A percentile compares a stretch with the other conserved stretches of the same genome.
phyloP scores from a whole-genome alignment of 352 stramenopile genomes.

The Elongisporangium anandrum region DNA sequence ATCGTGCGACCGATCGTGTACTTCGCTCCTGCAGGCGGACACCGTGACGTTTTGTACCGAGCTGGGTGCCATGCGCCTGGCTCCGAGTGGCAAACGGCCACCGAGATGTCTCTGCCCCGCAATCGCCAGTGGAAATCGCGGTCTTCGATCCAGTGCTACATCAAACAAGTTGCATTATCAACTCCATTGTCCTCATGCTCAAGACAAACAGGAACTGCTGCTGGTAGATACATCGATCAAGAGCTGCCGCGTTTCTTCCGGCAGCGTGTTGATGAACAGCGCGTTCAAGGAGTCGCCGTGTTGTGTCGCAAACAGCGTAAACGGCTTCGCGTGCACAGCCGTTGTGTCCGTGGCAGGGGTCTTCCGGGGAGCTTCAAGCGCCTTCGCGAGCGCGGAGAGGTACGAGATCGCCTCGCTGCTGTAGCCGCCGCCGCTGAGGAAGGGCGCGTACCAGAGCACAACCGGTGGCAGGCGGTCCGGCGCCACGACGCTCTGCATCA shows the following conservation, averaged over 20 bases:
- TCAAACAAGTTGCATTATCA: neutral
- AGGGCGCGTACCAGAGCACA: constrained; percentile 88
- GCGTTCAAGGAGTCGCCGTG: constrained; percentile 67
- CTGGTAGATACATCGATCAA: constrained; percentile 25
- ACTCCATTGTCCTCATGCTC: neutral
- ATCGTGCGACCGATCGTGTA: constrained; percentile 90
- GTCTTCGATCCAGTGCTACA: constrained; percentile 70
- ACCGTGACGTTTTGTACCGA: constrained; percentile 63
- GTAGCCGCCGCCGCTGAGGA: constrained; percentile 90
- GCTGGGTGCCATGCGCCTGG: constrained; percentile 89
- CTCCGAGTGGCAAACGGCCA: constrained; percentile 92
- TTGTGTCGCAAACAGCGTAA: constrained; percentile 58
- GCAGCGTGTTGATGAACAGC: constrained; percentile 56
- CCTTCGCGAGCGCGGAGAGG: constrained; percentile 56
- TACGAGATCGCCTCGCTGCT: constrained; percentile 90
- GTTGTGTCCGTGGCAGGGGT: neutral
- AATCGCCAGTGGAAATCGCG: constrained; percentile 61
- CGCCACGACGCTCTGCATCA: constrained; percentile 5
- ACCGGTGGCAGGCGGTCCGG: constrained; percentile 14
- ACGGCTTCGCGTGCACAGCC: constrained; percentile 15
- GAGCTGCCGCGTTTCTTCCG: constrained; percentile 36
- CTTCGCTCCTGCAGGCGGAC: constrained; percentile 35
- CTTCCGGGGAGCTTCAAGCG: constrained; percentile 3
- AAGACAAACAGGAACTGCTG: neutral
- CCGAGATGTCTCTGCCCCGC: constrained; percentile 24